Conservation (phyloP, 176 grass and related monocot genomes). For the Oryza glumipatula region DNA sequence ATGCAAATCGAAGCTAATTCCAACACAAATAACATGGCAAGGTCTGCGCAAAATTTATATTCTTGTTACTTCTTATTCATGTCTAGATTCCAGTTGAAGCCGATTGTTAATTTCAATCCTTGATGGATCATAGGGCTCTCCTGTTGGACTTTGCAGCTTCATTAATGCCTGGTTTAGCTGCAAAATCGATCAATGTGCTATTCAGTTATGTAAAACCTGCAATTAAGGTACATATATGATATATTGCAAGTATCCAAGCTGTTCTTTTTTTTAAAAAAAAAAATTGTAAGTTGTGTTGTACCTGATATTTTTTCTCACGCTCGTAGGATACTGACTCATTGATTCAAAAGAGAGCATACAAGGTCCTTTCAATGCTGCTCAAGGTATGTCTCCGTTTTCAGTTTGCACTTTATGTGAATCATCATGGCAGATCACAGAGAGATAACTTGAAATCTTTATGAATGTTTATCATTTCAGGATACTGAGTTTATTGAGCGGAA, state of each 20-base stretch:
- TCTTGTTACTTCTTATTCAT: constrained; percentile 41
- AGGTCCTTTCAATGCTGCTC: constrained; percentile 86
- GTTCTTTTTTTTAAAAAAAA: background rate
- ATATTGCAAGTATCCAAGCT: constrained; percentile 16
- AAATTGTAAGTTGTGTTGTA: constrained; percentile 8
- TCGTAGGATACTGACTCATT: constrained; percentile 78
- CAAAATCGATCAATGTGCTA: constrained; percentile 70
- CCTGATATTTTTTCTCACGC: constrained; percentile 19
- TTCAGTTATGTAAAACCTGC: constrained; percentile 88
- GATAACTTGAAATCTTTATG: constrained; percentile 5
- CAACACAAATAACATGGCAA: constrained; percentile 50
- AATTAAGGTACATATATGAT: constrained; percentile 66
- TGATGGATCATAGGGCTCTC: constrained; percentile 65
- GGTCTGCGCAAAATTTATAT: constrained; percentile 51
- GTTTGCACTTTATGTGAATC: constrained; percentile 22
- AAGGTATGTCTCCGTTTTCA: constrained; percentile 60
- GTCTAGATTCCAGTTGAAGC: background rate
- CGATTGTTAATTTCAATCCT: constrained; percentile 14
- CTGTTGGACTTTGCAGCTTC: constrained; percentile 84
- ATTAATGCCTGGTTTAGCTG: constrained; percentile 79
- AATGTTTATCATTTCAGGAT: constrained; percentile 55
- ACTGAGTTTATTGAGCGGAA: constrained; percentile 67
- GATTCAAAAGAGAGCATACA: constrained; percentile 98
- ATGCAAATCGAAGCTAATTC: constrained; percentile 64
- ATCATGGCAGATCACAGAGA: constrained; percentile 28